phyloP scores from a whole-genome alignment of 1,284 basidiomycete species.

The Hymenochaete sp. region DNA sequence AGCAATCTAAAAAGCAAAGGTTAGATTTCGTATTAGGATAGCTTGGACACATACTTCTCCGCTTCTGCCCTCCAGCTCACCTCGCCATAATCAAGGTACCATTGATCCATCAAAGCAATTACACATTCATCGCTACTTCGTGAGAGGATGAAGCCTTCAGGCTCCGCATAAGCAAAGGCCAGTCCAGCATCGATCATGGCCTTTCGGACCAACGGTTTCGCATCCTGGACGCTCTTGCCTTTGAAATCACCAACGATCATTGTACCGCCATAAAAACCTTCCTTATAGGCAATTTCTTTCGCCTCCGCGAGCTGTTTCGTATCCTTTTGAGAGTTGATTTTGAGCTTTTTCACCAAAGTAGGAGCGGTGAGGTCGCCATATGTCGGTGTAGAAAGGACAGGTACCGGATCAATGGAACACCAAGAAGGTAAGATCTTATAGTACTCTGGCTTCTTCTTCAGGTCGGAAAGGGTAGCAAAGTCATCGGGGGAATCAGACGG shows the following conservation, averaged over 20 bases:
- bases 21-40: slow-evolving; percentile 2
- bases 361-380: slow-evolving; percentile 92
- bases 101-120: slow-evolving; percentile 97
- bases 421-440: slow-evolving; percentile 93
- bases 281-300: slow-evolving; percentile 97
- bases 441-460: slow-evolving; percentile 95
- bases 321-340: slow-evolving; percentile 96
- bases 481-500: slow-evolving; percentile 99
- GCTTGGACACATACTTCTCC: slow-evolving; percentile 53
- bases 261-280: slow-evolving; percentile 91
- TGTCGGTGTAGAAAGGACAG: slow-evolving; percentile 82
- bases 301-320: slow-evolving; percentile 89
- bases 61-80: slow-evolving; percentile 78
- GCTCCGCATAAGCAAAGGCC: slow-evolving; percentile 92
- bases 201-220: slow-evolving; percentile 83
- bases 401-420: slow-evolving; percentile 79
- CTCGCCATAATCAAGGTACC: slow-evolving; percentile 99
- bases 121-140: slow-evolving; percentile 94
- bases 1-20: slow-evolving; percentile 48
- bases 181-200: slow-evolving; percentile 73
- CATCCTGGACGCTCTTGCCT: slow-evolving; percentile 82
- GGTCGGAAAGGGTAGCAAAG: slow-evolving; percentile 83
- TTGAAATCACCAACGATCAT: slow-evolving; percentile 89
- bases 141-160: slow-evolving; percentile 87
- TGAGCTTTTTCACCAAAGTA: slow-evolving; percentile 81